A percentile compares a stretch with the other conserved stretches of the same genome.
These are phyloP conservation scores for Akanthomyces dipterigenus DNA, from an alignment of 2,329 filamentous ascomycete species.

Conservation along the genomic window DNA sequence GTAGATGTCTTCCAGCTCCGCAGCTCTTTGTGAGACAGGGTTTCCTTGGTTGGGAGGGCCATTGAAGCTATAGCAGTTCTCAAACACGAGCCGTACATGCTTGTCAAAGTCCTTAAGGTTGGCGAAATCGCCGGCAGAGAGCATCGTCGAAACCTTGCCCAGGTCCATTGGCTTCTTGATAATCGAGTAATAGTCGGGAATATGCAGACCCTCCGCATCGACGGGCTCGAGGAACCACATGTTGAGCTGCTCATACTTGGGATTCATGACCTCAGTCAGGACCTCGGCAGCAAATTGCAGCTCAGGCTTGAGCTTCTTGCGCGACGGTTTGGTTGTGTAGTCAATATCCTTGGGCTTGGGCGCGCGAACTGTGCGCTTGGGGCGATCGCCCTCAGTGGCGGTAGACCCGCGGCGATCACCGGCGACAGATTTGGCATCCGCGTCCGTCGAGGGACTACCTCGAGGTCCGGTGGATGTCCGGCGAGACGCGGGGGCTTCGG, in stretches of 20 bases:
- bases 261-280: constrained; percentile 68
- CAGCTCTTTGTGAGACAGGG: constrained; percentile 64
- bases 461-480: constrained; percentile 26
- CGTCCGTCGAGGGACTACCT: constrained; percentile 22
- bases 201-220: constrained; percentile 88
- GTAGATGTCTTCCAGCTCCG: constrained; percentile 68
- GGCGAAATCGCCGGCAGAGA: constrained; percentile 71
- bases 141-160: constrained; percentile 69
- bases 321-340: constrained; percentile 67
- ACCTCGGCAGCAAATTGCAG: constrained; percentile 84
- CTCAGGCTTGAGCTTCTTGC: constrained; percentile 84
- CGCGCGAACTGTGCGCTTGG: constrained; percentile 89
- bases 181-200: constrained; percentile 85
- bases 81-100: constrained; percentile 75
- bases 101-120: constrained; percentile 79
- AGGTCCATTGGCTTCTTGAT: constrained; percentile 98
- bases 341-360: constrained; percentile 88
- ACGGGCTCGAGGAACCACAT: constrained; percentile 76
- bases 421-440: constrained; percentile 12
- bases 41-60: constrained; percentile 50
- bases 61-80: constrained; percentile 92
- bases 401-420: constrained; percentile 24
- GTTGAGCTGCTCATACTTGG: constrained; percentile 62
- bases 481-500: constrained; percentile 19
- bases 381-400: constrained; percentile 59